Conservation (phyloP, 148 eudicot genomes). For the Rhododendron vialii region DNA sequence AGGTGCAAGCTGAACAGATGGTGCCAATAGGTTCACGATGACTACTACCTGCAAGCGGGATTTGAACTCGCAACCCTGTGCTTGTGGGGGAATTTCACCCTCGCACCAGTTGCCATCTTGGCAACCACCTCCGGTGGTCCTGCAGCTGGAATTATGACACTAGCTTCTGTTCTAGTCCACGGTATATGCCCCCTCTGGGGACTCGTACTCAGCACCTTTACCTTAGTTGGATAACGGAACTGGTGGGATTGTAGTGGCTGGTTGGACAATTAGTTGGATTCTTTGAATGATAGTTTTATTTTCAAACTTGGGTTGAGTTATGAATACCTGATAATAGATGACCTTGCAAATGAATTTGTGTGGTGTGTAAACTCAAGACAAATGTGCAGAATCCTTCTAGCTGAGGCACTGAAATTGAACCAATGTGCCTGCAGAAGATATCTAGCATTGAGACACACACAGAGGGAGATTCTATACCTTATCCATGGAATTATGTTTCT, state of each 20-base stretch:
- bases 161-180: too few species aligned
- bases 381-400: neutral
- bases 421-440: neutral
- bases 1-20: too few species aligned
- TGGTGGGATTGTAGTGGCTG: too few species aligned
- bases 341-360: neutral
- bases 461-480: neutral
- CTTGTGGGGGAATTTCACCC: too few species aligned
- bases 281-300: neutral
- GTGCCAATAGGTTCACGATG: too few species aligned
- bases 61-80: too few species aligned
- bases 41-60: too few species aligned
- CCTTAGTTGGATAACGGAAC: too few species aligned
- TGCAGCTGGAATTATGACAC: too few species aligned
- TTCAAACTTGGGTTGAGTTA: neutral
- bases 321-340: neutral
- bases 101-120: neutral
- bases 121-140: neutral
- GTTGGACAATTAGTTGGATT: neutral
- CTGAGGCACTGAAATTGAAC: neutral
- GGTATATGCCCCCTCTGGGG: too few species aligned
- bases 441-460: neutral
- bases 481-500: neutral
- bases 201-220: too few species aligned
- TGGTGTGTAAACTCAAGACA: neutral